Evolutionary conservation across 1,284 basidiomycete species (phyloP).

Genomic region (Vanrija pseudolonga): DNA sequence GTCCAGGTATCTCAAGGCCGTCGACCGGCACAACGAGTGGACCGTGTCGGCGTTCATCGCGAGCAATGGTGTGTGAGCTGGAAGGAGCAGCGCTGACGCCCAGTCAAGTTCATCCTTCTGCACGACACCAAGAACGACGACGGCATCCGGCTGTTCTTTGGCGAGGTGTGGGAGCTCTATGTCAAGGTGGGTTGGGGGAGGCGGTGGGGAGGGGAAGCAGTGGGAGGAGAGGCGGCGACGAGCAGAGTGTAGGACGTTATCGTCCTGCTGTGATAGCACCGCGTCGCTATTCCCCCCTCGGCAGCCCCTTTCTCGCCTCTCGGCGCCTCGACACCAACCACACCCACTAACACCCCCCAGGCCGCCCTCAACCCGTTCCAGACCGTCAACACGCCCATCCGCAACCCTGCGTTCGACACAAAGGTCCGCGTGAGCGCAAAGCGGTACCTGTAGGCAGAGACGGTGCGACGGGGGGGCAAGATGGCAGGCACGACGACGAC

Average conservation of each 20-base stretch:
- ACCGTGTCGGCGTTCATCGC: conserved; percentile 90
- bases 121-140: conserved; percentile 96
- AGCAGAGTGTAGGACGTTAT: no score
- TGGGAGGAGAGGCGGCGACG: no score
- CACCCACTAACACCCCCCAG: conserved; percentile 52
- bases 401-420: conserved; percentile 72
- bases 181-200: conserved; percentile 84
- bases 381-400: conserved; percentile 76
- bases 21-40: conserved; percentile 98
- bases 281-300: no score
- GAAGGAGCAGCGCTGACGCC: background rate
- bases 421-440: conserved; percentile 80
- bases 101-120: conserved; percentile 74
- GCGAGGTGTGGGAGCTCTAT: conserved; percentile 91
- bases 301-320: no score
- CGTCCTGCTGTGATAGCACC: no score
- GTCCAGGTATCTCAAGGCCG: conserved; percentile 78
- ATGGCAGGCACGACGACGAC: background rate
- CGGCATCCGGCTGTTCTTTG: conserved; percentile 82
- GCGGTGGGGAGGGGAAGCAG: no score
- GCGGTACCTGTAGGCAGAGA: conserved; percentile 62
- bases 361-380: conserved; percentile 88
- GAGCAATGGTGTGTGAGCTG: conserved; percentile 66
- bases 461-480: no score
- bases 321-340: no score